Conservation (phyloP, 2,329 filamentous ascomycete genomes). For the Aspergillus melleus region DNA sequence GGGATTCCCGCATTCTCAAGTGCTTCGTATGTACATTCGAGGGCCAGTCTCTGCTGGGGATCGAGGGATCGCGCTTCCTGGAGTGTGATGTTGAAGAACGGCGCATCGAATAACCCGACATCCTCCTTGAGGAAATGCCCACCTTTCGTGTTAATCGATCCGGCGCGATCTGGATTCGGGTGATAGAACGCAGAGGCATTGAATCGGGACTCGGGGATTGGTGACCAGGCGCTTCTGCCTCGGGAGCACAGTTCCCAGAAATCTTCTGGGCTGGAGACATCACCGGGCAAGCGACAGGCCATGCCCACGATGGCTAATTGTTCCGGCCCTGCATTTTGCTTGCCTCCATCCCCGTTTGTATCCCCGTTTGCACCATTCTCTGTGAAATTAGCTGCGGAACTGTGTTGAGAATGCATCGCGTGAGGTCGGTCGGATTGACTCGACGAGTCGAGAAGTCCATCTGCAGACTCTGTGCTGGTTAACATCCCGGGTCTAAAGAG, state of each 20-base stretch:
- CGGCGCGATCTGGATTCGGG: slow-evolving; percentile 1
- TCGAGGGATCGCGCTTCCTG: slow-evolving; percentile 20
- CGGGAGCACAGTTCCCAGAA: slow-evolving; percentile 14
- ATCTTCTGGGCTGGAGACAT: background rate
- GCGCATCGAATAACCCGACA: slow-evolving; percentile 26
- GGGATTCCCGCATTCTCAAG: slow-evolving; percentile 22
- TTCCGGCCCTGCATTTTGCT: background rate
- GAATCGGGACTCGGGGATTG: slow-evolving; percentile 1
- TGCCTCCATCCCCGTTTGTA: background rate
- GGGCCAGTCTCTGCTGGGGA: slow-evolving; percentile 22
- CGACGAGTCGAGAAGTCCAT: background rate
- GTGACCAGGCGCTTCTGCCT: background rate
- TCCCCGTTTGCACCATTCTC: background rate
- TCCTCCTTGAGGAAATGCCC: slow-evolving; percentile 27
- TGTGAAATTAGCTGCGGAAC: background rate
- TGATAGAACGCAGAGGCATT: slow-evolving; percentile 9
- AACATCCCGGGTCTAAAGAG: background rate
- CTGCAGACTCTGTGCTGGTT: background rate
- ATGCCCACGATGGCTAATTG: slow-evolving; percentile 14
- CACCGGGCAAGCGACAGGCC: slow-evolving; percentile 11
- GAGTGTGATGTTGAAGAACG: slow-evolving; percentile 30
- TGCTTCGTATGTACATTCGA: slow-evolving; percentile 24
- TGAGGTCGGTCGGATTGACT: background rate
- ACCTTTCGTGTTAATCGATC: slow-evolving; percentile 1
- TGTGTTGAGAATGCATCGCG: background rate